These are phyloP conservation scores for Calonectria multiphialidica DNA, from an alignment of 2,329 filamentous ascomycete genomes.

Conservation along the genomic window DNA sequence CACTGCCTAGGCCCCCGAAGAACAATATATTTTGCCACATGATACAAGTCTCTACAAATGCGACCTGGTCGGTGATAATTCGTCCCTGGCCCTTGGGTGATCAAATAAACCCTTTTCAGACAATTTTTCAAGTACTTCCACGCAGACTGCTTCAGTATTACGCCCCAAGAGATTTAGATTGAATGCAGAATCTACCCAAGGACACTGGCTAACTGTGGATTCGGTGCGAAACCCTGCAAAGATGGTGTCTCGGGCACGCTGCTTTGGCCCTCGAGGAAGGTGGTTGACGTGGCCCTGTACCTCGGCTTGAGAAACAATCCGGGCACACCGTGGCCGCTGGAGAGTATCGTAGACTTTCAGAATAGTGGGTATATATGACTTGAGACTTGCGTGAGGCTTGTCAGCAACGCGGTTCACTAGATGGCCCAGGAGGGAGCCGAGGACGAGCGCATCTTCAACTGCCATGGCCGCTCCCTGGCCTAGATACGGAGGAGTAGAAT, in stretches of 20 bases:
- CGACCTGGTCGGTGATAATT: neutral
- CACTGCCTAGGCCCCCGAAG: too few species aligned
- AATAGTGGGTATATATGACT: neutral
- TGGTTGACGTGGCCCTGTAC: conserved; percentile 20
- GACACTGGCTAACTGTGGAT: conserved; percentile 18
- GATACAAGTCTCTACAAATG: too few species aligned
- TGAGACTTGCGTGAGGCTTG: neutral
- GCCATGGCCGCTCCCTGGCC: conserved; percentile 43
- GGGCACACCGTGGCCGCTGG: conserved; percentile 16
- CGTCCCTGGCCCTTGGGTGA: neutral
- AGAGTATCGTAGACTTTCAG: conserved; percentile 17
- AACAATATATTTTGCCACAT: too few species aligned
- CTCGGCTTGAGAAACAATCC: conserved; percentile 19
- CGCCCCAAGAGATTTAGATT: conserved; percentile 21
- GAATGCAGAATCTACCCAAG: conserved; percentile 28
- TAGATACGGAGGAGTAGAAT: conserved; percentile 40
- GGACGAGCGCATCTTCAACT: conserved; percentile 40
- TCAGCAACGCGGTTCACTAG: neutral
- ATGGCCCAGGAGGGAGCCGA: conserved; percentile 44
- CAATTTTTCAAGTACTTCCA: neutral
- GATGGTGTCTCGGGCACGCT: conserved; percentile 25
- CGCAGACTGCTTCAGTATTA: neutral
- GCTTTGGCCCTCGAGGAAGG: conserved; percentile 4
- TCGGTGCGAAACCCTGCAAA: conserved; percentile 16
- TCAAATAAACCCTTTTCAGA: neutral